phyloP scores from a whole-genome alignment of 805 yeast species.

The Torulaspora franciscae region DNA sequence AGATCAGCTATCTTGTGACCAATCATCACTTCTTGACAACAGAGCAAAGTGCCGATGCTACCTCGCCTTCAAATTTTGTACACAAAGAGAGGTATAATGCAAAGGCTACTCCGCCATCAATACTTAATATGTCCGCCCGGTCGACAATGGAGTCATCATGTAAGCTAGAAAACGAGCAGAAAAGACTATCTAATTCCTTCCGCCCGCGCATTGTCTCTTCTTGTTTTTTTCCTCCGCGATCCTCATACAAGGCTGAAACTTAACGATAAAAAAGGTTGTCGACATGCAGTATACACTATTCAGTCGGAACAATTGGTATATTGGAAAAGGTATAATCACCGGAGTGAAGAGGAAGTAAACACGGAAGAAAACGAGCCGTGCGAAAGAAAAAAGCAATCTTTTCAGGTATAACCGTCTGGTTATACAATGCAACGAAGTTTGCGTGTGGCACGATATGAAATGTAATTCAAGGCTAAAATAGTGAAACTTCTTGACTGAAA shows the following conservation, averaged over 20 bases:
- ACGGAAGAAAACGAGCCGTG: background rate
- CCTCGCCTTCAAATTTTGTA: constrained; percentile 35
- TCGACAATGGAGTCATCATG: constrained; percentile 40
- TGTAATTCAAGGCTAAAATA: too few relatives aligned
- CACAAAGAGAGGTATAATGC: constrained; percentile 32
- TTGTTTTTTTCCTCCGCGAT: constrained; percentile 2
- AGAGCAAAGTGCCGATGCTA: constrained; percentile 21
- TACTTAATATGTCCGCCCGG: constrained; percentile 48
- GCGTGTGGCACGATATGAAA: too few relatives aligned
- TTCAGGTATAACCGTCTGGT: constrained; percentile 20
- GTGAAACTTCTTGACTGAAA: too few relatives aligned
- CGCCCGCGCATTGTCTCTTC: background rate
- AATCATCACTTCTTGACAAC: constrained; percentile 37
- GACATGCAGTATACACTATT: constrained; percentile 38
- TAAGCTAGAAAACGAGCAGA: constrained; percentile 12
- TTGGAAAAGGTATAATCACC: constrained; percentile 28
- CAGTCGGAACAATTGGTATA: constrained; percentile 43
- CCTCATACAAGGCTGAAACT: constrained; percentile 48
- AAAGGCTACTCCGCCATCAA: constrained; percentile 25
- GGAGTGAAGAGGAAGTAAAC: constrained; percentile 12
- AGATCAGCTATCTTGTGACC: constrained; percentile 40
- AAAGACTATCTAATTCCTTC: background rate
- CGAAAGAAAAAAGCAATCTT: constrained; percentile 11
- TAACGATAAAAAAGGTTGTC: constrained; percentile 43
- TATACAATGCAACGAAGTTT: constrained; percentile 1